Evolutionary conservation across 164 flowering plant species (phyloP).

Genomic region (Dillenia turbinata): DNA sequence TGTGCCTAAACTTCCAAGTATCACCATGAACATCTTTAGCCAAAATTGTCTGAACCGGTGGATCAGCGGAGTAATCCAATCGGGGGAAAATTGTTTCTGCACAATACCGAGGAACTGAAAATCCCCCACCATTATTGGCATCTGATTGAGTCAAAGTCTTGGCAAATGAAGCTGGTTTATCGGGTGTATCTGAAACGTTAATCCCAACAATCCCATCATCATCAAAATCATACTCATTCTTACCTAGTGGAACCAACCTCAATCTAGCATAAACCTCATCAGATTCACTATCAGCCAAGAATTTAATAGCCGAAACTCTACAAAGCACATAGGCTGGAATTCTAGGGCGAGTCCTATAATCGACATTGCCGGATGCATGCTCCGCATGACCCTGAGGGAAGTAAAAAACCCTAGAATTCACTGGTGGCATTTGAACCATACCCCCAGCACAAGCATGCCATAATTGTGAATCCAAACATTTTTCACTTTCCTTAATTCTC

Average conservation of each 20-base stretch:
- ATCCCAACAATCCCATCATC: conserved; percentile 20
- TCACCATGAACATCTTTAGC: conserved; percentile 66
- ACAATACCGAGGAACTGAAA: conserved; percentile 68
- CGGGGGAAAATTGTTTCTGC: conserved; percentile 67
- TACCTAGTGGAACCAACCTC: conserved; percentile 24
- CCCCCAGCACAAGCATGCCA: conserved; percentile 81
- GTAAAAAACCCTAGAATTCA: conserved; percentile 45
- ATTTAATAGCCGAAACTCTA: conserved; percentile 35
- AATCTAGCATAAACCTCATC: conserved; percentile 56
- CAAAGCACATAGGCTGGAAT: conserved; percentile 37
- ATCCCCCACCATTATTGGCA: conserved; percentile 77
- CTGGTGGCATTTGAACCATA: conserved; percentile 52
- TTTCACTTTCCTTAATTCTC: conserved; percentile 34
- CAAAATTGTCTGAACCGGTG: conserved; percentile 62
- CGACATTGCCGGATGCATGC: conserved; percentile 34
- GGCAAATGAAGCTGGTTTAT: conserved; percentile 55
- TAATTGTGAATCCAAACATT: conserved; percentile 44
- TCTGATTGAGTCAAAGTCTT: conserved; percentile 71
- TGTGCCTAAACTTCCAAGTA: conserved; percentile 62
- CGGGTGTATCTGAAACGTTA: conserved; percentile 23
- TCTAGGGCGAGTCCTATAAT: conserved; percentile 27
- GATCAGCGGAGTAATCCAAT: conserved; percentile 55
- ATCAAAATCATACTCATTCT: conserved; percentile 18
- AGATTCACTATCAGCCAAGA: conserved; percentile 50
- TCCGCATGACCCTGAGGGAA: conserved; percentile 73